phyloP scores from a whole-genome alignment of 228 moss, liverwort and hornwort species.

The Sphagnum fallax region DNA sequence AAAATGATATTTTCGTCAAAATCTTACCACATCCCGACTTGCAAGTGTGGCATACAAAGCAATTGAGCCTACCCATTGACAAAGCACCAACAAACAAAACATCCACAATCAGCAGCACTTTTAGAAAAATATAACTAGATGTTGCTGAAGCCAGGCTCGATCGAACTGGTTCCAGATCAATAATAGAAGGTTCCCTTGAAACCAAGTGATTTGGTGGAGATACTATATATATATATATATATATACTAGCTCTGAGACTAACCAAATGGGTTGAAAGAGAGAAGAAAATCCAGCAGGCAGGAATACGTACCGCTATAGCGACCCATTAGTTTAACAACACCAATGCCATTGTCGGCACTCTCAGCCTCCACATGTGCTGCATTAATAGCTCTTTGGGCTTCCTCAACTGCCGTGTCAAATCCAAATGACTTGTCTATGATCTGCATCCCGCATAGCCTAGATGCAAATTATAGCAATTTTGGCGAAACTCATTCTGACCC shows the following conservation, averaged over 20 bases:
- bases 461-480: background rate
- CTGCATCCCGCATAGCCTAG: slow-evolving; percentile 16
- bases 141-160: too few species aligned
- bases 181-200: too few species aligned
- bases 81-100: too few species aligned
- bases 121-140: too few species aligned
- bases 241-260: too few species aligned
- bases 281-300: too few species aligned
- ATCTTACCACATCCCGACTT: slow-evolving; percentile 92
- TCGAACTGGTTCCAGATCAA: too few species aligned
- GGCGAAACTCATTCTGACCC: too few species aligned
- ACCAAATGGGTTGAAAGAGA: too few species aligned
- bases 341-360: slow-evolving; percentile 84
- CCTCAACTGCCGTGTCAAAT: slow-evolving; percentile 93
- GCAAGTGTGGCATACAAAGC: slow-evolving; percentile 98
- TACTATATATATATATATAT: too few species aligned
- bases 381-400: slow-evolving; percentile 94
- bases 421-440: slow-evolving; percentile 96
- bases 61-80: slow-evolving; percentile 67
- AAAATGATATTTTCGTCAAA: background rate
- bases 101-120: too few species aligned
- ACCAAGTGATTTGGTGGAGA: too few species aligned
- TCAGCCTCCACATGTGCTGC: slow-evolving; percentile 93
- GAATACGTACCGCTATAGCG: slow-evolving; percentile 71
- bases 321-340: slow-evolving; percentile 96